Conservation (phyloP, 2,329 filamentous ascomycete genomes). For the Hypomyces rosellus region DNA sequence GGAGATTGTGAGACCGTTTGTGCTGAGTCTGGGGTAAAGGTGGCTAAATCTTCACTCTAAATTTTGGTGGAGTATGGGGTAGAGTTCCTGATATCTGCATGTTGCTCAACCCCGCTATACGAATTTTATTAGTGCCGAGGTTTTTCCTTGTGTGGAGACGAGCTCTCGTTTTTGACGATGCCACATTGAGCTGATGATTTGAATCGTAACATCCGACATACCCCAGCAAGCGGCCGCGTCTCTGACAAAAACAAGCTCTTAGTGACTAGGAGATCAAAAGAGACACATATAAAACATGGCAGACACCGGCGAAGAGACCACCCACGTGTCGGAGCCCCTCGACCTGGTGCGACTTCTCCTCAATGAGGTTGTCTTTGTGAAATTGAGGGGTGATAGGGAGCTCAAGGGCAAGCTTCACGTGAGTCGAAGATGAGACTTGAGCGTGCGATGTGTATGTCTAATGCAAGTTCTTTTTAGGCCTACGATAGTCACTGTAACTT, state of each 20-base stretch:
- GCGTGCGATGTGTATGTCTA: too few species aligned
- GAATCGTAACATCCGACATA: neutral
- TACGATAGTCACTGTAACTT: constrained; percentile 99
- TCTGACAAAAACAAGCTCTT: neutral
- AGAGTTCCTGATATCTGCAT: constrained; percentile 7
- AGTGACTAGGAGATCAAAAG: neutral
- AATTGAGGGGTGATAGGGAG: constrained; percentile 91
- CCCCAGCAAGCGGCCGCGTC: neutral
- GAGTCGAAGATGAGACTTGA: constrained; percentile 25
- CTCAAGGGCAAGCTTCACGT: constrained; percentile 93
- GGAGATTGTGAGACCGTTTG: too few species aligned
- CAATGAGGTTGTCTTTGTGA: constrained; percentile 95
- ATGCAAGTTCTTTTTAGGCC: constrained; percentile 55
- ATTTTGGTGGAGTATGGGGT: constrained; percentile 8
- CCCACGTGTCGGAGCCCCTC: constrained; percentile 80
- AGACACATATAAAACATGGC: constrained; percentile 54
- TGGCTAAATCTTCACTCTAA: constrained; percentile 1
- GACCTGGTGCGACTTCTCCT: constrained; percentile 91
- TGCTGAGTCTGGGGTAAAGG: constrained; percentile 12
- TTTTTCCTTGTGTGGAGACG: constrained; percentile 14
- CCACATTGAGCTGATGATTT: neutral
- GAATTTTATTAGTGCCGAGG: constrained; percentile 11
- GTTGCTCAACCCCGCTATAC: neutral
- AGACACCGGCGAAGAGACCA: constrained; percentile 68
- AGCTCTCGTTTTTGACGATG: constrained; percentile 9